A percentile compares a stretch with the other conserved stretches of the same genome.
Evolutionary conservation across 805 yeast species (phyloP).

Genomic region (Metschnikowia peoriensis): DNA sequence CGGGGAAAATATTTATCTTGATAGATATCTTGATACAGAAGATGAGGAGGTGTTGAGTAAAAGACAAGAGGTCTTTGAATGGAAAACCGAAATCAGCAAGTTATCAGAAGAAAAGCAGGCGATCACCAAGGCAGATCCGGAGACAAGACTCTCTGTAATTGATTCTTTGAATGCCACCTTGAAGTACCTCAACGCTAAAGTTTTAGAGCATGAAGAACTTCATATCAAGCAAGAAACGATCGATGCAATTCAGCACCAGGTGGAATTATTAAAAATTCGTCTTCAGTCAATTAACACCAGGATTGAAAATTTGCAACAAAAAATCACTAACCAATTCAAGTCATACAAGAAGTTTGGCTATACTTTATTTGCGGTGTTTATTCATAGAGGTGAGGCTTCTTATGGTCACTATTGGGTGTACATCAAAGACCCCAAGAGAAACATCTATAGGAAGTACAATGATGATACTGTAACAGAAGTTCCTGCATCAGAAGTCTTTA

Average conservation of each 20-base stretch:
- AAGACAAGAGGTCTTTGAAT: slow-evolving; percentile 55
- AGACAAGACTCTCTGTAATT: slow-evolving; percentile 31
- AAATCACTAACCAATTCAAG: slow-evolving; percentile 60
- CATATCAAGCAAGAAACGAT: slow-evolving; percentile 48
- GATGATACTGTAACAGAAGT: slow-evolving; percentile 94
- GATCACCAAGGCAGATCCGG: slow-evolving; percentile 42
- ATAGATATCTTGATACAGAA: slow-evolving; percentile 76
- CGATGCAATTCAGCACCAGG: slow-evolving; percentile 45
- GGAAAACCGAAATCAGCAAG: slow-evolving; percentile 55
- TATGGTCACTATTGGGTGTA: slow-evolving; percentile 98
- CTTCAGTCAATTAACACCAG: slow-evolving; percentile 40
- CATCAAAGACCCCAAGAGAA: slow-evolving; percentile 68
- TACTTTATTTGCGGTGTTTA: slow-evolving; percentile 84
- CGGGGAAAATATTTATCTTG: slow-evolving; percentile 75
- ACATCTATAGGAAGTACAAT: slow-evolving; percentile 83
- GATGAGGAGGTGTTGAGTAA: slow-evolving; percentile 52
- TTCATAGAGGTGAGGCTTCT: slow-evolving; percentile 93
- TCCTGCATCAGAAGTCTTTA: slow-evolving; percentile 59
- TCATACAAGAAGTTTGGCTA: slow-evolving; percentile 66
- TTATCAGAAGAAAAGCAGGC: slow-evolving; percentile 44
- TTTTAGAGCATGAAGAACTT: slow-evolving; percentile 31
- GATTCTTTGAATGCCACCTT: slow-evolving; percentile 53
- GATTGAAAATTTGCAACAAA: slow-evolving; percentile 44
- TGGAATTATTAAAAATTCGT: slow-evolving; percentile 47
- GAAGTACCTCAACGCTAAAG: slow-evolving; percentile 50